Conservation (phyloP, 306 rosid genomes). For the Gynostemma pentaphyllum region DNA sequence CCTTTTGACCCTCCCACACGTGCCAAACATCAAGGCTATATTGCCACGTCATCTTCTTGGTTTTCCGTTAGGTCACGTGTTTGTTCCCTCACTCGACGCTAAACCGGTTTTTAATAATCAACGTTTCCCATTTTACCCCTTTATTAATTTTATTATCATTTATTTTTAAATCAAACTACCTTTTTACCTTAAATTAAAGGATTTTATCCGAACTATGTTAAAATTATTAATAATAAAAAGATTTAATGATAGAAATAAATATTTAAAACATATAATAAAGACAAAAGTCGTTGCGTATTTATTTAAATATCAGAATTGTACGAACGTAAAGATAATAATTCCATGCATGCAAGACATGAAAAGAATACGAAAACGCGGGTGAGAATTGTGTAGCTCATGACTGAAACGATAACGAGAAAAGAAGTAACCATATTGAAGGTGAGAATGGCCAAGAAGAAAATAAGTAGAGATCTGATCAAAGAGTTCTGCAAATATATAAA, state of each 20-base stretch:
- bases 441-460: not conserved
- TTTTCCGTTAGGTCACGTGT: constrained; percentile 11
- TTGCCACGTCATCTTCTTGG: not conserved
- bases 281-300: not conserved
- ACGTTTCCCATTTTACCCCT: not conserved
- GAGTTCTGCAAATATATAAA: constrained; percentile 3
- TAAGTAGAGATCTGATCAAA: not conserved
- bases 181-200: no score
- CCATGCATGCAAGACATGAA: not conserved
- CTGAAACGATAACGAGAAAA: not conserved
- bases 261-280: not conserved
- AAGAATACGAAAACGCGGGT: no score
- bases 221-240: no score
- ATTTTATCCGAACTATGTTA: not conserved
- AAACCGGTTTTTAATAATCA: not conserved
- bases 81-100: not conserved
- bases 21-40: not conserved
- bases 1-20: not conserved
- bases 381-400: constrained; percentile 1
- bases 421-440: not conserved
- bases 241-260: not conserved
- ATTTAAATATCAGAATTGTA: constrained; percentile 3
- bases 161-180: no score
- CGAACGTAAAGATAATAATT: not conserved
- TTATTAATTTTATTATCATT: no score